Base-by-base conservation (phyloP, 352 stramenopile genomes). In the Globisporangium recalcitrans region DNA sequence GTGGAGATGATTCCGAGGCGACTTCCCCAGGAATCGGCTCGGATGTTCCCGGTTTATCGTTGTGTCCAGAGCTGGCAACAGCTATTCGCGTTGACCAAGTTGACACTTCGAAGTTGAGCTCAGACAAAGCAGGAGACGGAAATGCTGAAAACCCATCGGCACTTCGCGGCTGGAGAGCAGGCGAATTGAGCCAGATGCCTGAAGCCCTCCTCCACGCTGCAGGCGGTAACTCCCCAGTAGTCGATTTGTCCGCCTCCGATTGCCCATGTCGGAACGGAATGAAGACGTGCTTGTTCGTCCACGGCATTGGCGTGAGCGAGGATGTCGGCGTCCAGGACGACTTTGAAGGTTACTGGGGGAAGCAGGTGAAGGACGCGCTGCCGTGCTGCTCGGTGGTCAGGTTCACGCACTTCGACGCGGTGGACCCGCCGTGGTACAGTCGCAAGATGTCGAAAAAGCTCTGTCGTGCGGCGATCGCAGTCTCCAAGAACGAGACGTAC, bases 241-340 rank as follows among this genome's bases (percentile, higher is more conserved):
- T 4, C 19, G 24, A 58, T 14, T 36, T 58, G 21, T 31, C 26
- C 7, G 48, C 48, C 24, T 24, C 29, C 10, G 29, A 40, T 9
- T 48, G 44, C 21, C 13, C 42, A 9, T 62, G 57, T 19, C 14
- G 16, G 1, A 22, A 62, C 47, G 57, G 57, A 11, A 32, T 27
- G 26, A 80, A 77, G 44, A 70, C 65, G 36, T 83, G 75, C 34
- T 27, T 83, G 46, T 79, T 83, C 46, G 56, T 80, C 4, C 75
- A 83, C 55, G 75, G 75, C n/a, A 72, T 83, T 10, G 75, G 71
- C 16, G 63, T 75, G 2, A 42, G 55, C 47, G 44, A 67, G 3
- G 63, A 73, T 16, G 26, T 75, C 7, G 71, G 68, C 22, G 42
- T 78, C 0, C 42, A 68, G 3, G 52, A 67, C 51, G 47, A 55